A percentile compares a stretch with the other conserved stretches of the same genome.
These are phyloP conservation scores for Microbotryomycetes sp. DNA, from an alignment of 1,284 basidiomycete species.

Conservation along the genomic window DNA sequence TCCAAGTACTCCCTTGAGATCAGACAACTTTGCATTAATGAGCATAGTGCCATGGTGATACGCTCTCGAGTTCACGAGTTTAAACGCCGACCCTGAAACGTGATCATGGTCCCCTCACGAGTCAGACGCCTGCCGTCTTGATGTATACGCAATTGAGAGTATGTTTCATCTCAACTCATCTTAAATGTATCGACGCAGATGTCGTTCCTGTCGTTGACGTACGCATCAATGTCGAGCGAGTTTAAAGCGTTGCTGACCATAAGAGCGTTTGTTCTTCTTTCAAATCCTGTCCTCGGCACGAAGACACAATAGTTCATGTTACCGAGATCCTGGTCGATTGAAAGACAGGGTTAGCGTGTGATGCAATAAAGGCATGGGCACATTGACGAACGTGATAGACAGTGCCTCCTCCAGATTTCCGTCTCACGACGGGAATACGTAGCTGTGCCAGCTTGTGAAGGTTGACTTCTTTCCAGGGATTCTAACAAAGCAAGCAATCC, in stretches of 20 bases:
- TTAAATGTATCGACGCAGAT: slow-evolving; percentile 74
- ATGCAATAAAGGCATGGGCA: slow-evolving; percentile 1
- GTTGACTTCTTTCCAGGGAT: slow-evolving; percentile 97
- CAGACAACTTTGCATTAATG: slow-evolving; percentile 67
- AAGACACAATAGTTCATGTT: slow-evolving; percentile 98
- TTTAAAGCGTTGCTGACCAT: slow-evolving; percentile 72
- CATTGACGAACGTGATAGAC: slow-evolving; percentile 78
- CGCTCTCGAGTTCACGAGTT: slow-evolving; percentile 80
- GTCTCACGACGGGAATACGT: slow-evolving; percentile 71
- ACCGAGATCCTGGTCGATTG: slow-evolving; percentile 67
- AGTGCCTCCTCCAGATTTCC: slow-evolving; percentile 92
- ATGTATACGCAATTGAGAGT: slow-evolving; percentile 14
- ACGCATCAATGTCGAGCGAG: slow-evolving; percentile 63
- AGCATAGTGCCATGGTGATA: slow-evolving; percentile 99
- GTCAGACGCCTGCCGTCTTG: neutral
- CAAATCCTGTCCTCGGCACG: slow-evolving; percentile 70
- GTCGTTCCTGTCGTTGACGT: slow-evolving; percentile 86
- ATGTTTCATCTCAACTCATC: slow-evolving; percentile 54
- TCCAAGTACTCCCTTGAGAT: slow-evolving; percentile 64
- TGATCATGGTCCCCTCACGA: slow-evolving; percentile 42
- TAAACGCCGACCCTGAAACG: slow-evolving; percentile 97
- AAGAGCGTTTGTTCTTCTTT: slow-evolving; percentile 70
- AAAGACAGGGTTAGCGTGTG: neutral
- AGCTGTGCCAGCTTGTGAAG: slow-evolving; percentile 50
- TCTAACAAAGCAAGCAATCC: no score